Conservation (phyloP, 345 rosid genomes). For the Syzygium aromaticum region DNA sequence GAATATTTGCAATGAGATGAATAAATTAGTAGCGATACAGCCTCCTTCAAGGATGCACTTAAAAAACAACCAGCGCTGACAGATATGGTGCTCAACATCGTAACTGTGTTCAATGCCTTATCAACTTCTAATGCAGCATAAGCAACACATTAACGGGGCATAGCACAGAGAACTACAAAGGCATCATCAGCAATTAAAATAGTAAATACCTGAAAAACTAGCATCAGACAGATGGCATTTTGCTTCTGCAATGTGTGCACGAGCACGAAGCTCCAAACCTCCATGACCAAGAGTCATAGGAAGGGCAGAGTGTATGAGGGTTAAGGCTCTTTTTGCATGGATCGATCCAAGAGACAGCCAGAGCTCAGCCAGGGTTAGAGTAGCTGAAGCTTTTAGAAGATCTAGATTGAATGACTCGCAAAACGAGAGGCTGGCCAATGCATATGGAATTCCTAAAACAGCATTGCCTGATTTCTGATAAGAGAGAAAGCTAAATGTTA, state of each 20-base stretch:
- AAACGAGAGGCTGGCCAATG: conserved; percentile 88
- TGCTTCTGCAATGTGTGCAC: conserved; percentile 85
- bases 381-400: conserved; percentile 93
- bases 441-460: conserved; percentile 89
- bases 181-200: not conserved
- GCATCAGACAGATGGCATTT: conserved; percentile 86
- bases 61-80: not conserved
- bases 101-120: not conserved
- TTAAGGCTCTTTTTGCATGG: conserved; percentile 75
- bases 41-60: not conserved
- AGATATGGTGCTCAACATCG: not conserved
- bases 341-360: conserved; percentile 81
- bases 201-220: conserved; percentile 56
- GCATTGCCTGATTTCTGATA: conserved; percentile 93
- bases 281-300: conserved; percentile 96
- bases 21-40: not conserved
- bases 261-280: conserved; percentile 87
- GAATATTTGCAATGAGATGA: not conserved
- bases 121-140: not conserved
- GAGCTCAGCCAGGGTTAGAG: conserved; percentile 84
- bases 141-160: not conserved
- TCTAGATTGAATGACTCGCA: conserved; percentile 93
- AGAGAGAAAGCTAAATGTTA: not conserved
- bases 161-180: not conserved
- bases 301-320: conserved; percentile 62